Evolutionary conservation across 2,329 filamentous ascomycete species (phyloP).

Genomic region (Aspergillus floridensis): DNA sequence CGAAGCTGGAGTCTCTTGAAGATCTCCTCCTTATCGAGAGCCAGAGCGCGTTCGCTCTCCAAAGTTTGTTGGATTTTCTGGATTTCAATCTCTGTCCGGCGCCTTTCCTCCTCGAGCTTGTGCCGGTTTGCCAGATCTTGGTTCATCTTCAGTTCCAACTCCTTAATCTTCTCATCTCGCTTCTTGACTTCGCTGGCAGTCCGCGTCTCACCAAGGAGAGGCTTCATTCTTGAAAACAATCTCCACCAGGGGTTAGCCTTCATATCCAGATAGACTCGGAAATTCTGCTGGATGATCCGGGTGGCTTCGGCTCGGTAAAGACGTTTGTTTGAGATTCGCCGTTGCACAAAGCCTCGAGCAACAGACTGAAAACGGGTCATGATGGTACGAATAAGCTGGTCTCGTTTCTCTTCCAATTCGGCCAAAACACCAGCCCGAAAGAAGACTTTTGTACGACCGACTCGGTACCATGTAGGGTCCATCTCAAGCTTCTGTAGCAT

Average conservation of each 20-base stretch:
- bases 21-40: conserved; percentile 97
- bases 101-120: conserved; percentile 83
- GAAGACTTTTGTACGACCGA: conserved; percentile 96
- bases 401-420: conserved; percentile 92
- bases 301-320: conserved; percentile 94
- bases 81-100: conserved; percentile 82
- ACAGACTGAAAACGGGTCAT: conserved; percentile 91
- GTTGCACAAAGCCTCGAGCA: conserved; percentile 83
- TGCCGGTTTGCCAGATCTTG: conserved; percentile 71
- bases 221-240: conserved; percentile 90
- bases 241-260: conserved; percentile 97
- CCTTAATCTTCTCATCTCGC: conserved; percentile 86
- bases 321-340: conserved; percentile 85
- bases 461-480: conserved; percentile 82
- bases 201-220: conserved; percentile 84
- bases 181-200: conserved; percentile 93
- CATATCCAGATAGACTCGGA: conserved; percentile 85
- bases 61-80: conserved; percentile 88
- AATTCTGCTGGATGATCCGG: conserved; percentile 90
- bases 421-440: conserved; percentile 95
- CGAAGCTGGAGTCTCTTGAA: conserved; percentile 92
- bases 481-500: conserved; percentile 88
- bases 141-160: conserved; percentile 79
- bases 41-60: conserved; percentile 92
- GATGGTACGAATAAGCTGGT: conserved; percentile 88